Evolutionary conservation across 805 yeast species (phyloP), one percentile per base, ranked within the genome.

Genomic region (Yamadazyma nakazawae): DNA sequence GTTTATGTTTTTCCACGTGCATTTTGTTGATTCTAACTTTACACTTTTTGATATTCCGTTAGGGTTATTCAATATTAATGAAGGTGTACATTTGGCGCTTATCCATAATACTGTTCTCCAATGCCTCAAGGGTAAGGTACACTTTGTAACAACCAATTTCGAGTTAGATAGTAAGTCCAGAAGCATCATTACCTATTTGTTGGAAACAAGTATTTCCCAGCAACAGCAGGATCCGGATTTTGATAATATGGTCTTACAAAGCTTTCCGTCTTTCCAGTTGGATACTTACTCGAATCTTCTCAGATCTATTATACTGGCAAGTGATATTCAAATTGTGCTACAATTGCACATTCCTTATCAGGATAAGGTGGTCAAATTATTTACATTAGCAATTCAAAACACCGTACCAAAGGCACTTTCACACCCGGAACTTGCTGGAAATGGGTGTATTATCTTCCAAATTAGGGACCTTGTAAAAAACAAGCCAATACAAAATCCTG

Each of bases 141-240:
- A 34, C 31, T 60, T 56, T 35, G 46, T 63, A 17, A 59, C 64
- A 25, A 42, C 61, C 13, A 60, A 62, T 44, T 54, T 50, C 34
- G 47, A 45, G 12, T 49, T 60, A n/a, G 58, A 57, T 42, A 37
- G 40, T 11, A 54, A 52, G 17, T 42, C 51, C 18, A 40, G 42
- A 21, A 58, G 57, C 35, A 40, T 59, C 8, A 41, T 62, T 10
- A 53, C 46, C 34, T 61, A 43, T 18, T 53, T 52, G 32, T 49
- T 45, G 21, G 37, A 25, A n/a, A 32, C 4, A 6, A 18, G 14
- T 5, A 17, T 13, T 9, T n/a, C 19, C 9, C 49, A 45, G 12
- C 26, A 46, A 7, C 36, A 47, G 17, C 43, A 47, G n/a, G 40
- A 30, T 38, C 19, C 40, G 4, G 36, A 26, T 19, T 31, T n/a